Percentiles rank a stretch among this genome's conserved stretches.
phyloP scores from a whole-genome alignment of 2,329 filamentous ascomycete species.

The Penicillium concentricum region DNA sequence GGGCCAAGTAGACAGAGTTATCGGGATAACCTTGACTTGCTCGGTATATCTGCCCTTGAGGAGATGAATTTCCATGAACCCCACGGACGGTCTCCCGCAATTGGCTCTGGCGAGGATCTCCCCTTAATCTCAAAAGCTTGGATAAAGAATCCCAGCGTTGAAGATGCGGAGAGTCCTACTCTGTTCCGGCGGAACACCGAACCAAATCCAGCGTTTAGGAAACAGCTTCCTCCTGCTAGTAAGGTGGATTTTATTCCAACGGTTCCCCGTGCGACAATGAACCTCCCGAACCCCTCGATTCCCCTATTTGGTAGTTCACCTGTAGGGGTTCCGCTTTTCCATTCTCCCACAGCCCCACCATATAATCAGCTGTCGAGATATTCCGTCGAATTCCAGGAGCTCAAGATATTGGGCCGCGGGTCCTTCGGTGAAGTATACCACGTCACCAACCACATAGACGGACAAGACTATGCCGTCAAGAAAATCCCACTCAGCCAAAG shows the following conservation, averaged over 20 bases:
- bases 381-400: constrained; percentile 52
- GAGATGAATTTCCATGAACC: constrained; percentile 30
- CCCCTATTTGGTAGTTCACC: constrained; percentile 31
- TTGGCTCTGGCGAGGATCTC: constrained; percentile 22
- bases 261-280: constrained; percentile 24
- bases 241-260: constrained; percentile 23
- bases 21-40: constrained; percentile 43
- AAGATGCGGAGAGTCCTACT: constrained; percentile 13
- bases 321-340: constrained; percentile 34
- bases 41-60: constrained; percentile 40
- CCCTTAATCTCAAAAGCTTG: constrained; percentile 23
- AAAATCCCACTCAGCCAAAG: constrained; percentile 59
- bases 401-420: constrained; percentile 60
- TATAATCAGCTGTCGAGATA: constrained; percentile 44
- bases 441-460: constrained; percentile 61
- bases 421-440: constrained; percentile 66
- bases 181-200: constrained; percentile 14
- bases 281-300: constrained; percentile 23
- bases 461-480: constrained; percentile 64
- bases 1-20: constrained; percentile 40
- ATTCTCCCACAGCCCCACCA: constrained; percentile 21
- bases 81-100: constrained; percentile 16
- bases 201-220: constrained; percentile 15
- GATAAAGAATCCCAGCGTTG: constrained; percentile 11
- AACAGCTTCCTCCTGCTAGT: constrained; percentile 14